phyloP scores from a whole-genome alignment of 1,139 yeast genomes.

The Candida tunisiensis region DNA sequence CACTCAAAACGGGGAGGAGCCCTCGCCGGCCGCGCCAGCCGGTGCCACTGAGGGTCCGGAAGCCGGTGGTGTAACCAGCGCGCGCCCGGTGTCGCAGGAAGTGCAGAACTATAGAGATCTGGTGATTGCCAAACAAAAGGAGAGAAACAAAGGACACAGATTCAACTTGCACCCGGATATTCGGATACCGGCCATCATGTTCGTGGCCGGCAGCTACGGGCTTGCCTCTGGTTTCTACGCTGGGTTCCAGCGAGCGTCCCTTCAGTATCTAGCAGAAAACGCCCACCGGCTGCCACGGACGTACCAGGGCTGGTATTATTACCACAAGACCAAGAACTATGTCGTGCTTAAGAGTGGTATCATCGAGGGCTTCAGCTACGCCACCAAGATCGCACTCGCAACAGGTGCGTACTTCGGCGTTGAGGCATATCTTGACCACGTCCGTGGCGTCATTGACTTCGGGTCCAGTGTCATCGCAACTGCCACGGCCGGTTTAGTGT shows the following conservation, averaged over 20 bases:
- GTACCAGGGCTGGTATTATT: conserved; percentile 80
- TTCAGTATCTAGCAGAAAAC: conserved; percentile 59
- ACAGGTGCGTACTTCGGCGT: conserved; percentile 38
- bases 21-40: no score
- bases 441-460: conserved; percentile 41
- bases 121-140: no score
- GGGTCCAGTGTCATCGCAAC: conserved; percentile 44
- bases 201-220: conserved; percentile 46
- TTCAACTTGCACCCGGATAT: no score
- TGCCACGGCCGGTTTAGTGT: conserved; percentile 31
- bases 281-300: conserved; percentile 68
- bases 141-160: no score
- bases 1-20: no score
- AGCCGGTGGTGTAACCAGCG: no score
- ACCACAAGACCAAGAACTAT: conserved; percentile 72
- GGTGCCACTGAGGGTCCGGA: no score
- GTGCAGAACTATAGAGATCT: no score
- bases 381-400: conserved; percentile 27
- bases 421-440: conserved; percentile 43
- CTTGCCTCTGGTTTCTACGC: conserved; percentile 42
- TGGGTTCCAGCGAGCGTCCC: conserved; percentile 40
- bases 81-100: no score
- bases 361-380: conserved; percentile 7
- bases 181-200: no score
- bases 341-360: conserved; percentile 46